Base-by-base conservation (phyloP, 2,329 filamentous ascomycete genomes). In the Aureobasidium vineae region DNA sequence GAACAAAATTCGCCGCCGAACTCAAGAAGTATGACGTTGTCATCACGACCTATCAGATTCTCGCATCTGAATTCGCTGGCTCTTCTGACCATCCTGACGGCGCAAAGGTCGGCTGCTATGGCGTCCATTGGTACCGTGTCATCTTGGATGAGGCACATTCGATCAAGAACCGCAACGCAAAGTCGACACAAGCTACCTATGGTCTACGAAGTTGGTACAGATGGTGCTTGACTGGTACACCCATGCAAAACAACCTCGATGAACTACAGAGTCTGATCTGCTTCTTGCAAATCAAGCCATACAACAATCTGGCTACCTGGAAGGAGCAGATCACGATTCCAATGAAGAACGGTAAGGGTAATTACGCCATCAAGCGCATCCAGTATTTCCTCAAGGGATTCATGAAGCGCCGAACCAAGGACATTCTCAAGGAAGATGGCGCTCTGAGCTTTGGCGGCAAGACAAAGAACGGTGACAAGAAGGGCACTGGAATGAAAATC, bases 341-440 rank as follows among this genome's bases (percentile, higher is more conserved):
- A 0, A 86, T 99, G 85, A 96, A 94, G 80, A 91, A 90, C 68
- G 93, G 93, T 8, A 89, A 90, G 68, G 95, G 94, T 13, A 90
- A 93, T 64, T 85, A 98, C 67, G 94, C 95, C 19, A 96, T 99
- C 75, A 86, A 88, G 60, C 86, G 95, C 52, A 81, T 99, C 38
- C 92, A 97, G 71, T 87, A 90, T 66, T 87, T 96, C 68, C 81
- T 99, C 4, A 89, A 90, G 65, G 94, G 92, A 65, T 97, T 97
- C 79, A 99, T 99, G 95, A 97, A 98, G 81, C 88, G 95, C n/a
- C 88, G 95, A 49, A 98, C 93, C 10, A 99, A 99, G 78, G 92
- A 97, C 26, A 91, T 99, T n/a, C 80, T 99, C 68, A 97, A 95
- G 78, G 85, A 92, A 71, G 91, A 91, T 13, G 91, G 91, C 13